Evolutionary conservation across 139 green algal genomes (phyloP).

Genomic region (Parachlorella kessleri): DNA sequence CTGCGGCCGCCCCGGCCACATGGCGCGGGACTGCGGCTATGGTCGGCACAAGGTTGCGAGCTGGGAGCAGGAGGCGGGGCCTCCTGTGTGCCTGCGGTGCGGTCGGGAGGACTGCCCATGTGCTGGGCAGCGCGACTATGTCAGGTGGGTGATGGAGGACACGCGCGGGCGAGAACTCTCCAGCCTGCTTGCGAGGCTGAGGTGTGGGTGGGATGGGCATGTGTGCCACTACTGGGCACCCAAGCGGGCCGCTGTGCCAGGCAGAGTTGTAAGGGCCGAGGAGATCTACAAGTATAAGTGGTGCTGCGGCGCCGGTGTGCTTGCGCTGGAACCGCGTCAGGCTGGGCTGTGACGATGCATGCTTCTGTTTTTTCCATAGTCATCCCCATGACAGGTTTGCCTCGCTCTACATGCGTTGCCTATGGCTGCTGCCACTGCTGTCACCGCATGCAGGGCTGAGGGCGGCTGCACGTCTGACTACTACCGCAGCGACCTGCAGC

Average conservation of each 20-base stretch:
- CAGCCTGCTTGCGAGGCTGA: too few species aligned
- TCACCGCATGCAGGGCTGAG: constrained; percentile 48
- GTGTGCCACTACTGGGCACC: too few species aligned
- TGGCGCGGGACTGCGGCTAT: constrained; percentile 52
- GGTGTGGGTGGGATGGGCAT: too few species aligned
- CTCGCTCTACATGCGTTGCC: background rate
- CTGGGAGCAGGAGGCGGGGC: background rate
- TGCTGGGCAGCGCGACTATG: constrained; percentile 55
- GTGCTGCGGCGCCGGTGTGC: too few species aligned
- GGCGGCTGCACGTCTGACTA: constrained; percentile 64
- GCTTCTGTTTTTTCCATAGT: too few species aligned
- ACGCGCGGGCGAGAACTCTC: too few species aligned
- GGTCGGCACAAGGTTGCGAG: constrained; percentile 1
- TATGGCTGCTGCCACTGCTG: background rate
- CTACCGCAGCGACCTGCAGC: constrained; percentile 51
- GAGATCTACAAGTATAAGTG: too few species aligned
- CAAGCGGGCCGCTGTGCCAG: too few species aligned
- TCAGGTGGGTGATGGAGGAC: too few species aligned
- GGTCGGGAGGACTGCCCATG: constrained; percentile 53
- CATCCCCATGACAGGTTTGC: too few species aligned
- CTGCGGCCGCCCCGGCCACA: constrained; percentile 60
- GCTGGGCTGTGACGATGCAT: background rate
- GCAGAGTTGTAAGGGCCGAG: too few species aligned
- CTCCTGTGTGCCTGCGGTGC: constrained; percentile 64
- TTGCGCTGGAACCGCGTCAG: background rate